These are phyloP conservation scores for Knufia petricola DNA, from an alignment of 2,329 filamentous ascomycete species.

Conservation along the genomic window DNA sequence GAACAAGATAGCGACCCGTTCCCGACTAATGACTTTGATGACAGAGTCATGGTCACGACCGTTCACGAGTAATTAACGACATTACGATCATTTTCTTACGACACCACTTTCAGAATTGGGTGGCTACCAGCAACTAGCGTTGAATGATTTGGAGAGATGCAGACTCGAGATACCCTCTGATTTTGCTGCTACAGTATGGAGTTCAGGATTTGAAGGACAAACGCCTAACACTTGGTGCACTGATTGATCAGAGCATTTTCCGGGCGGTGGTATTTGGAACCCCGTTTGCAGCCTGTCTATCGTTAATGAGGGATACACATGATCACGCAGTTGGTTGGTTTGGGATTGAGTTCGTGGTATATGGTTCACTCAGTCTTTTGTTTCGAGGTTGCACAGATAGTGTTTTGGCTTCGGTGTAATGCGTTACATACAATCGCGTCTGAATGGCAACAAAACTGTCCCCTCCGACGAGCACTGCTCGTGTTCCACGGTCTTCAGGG, in stretches of 20 bases:
- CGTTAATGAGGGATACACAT: not conserved
- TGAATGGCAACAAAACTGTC: not conserved
- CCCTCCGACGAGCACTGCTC: not conserved
- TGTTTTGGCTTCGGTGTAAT: not conserved
- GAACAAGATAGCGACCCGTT: conserved; percentile 9
- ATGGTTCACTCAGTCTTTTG: not conserved
- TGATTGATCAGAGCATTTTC: not conserved
- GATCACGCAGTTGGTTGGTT: not conserved
- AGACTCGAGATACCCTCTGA: conserved; percentile 8
- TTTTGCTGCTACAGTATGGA: not conserved
- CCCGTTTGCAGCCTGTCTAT: not conserved
- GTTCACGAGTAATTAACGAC: conserved; percentile 1
- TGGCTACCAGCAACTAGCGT: conserved; percentile 4
- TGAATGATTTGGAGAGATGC: not conserved
- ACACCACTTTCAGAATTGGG: not conserved
- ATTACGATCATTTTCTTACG: conserved; percentile 2
- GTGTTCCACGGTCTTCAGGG: not conserved
- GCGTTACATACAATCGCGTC: not conserved
- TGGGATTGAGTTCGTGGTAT: no score
- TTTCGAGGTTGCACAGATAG: not conserved
- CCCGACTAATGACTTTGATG: conserved; percentile 1
- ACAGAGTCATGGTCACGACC: no score
- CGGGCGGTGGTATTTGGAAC: not conserved
- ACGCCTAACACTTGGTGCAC: not conserved
- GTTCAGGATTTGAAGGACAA: not conserved